Conservation (phyloP, 148 eudicot species). For the Persicaria maculosa region DNA sequence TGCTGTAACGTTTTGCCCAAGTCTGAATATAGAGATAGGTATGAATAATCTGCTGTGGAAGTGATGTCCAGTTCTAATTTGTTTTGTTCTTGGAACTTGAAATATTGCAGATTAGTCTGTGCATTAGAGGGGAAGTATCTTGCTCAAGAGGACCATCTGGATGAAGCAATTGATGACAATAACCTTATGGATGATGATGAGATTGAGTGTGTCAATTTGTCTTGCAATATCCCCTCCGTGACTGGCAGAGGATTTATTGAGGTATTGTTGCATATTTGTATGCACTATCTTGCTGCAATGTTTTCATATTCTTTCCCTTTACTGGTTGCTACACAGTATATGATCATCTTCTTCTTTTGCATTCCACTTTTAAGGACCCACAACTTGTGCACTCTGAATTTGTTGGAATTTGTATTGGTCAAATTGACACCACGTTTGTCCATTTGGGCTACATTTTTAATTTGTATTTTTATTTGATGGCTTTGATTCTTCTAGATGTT, state of each 20-base stretch:
- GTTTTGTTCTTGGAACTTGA: neutral
- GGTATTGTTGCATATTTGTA: conserved; percentile 28
- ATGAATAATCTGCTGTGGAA: too few species aligned
- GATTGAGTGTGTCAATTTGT: conserved; percentile 43
- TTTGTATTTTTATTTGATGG: neutral
- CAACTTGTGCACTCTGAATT: neutral
- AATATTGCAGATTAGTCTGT: conserved; percentile 56
- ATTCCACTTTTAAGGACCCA: neutral
- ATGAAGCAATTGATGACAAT: conserved; percentile 26
- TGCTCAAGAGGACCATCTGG: conserved; percentile 39
- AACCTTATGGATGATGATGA: conserved; percentile 27
- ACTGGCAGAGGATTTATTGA: conserved; percentile 87
- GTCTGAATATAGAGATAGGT: too few species aligned
- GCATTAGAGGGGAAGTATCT: conserved; percentile 76
- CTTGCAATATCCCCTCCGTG: conserved; percentile 55
- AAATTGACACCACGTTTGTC: neutral
- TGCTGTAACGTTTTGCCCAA: too few species aligned
- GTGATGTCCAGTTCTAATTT: neutral
- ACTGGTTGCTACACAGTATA: neutral
- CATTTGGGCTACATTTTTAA: neutral
- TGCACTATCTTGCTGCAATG: neutral
- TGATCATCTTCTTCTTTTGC: neutral
- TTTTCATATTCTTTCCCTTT: neutral
- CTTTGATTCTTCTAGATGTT: neutral
- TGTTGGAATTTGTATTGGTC: neutral